A percentile compares a stretch with the other conserved stretches of the same genome.
These are phyloP conservation scores for Tillandsia fasciculata DNA, from an alignment of 176 grass and related monocot species.

Conservation along the genomic window DNA sequence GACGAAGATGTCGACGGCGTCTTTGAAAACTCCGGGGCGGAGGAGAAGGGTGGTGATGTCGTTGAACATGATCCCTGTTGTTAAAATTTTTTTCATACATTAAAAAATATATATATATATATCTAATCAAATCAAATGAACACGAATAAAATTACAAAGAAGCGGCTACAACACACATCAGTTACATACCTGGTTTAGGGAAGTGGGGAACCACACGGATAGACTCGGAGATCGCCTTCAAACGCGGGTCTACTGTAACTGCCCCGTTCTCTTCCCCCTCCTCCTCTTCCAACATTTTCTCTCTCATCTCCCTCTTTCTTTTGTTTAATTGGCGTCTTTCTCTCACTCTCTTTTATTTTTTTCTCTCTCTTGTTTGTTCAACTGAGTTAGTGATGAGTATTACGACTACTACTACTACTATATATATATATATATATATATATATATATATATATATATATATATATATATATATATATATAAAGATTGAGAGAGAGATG, in stretches of 20 bases:
- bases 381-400: too few relatives aligned
- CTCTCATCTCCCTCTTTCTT: not conserved
- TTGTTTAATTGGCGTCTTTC: not conserved
- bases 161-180: not conserved
- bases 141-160: not conserved
- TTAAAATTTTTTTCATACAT: too few relatives aligned
- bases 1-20: constrained; percentile 81
- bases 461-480: too few relatives aligned
- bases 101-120: too few relatives aligned
- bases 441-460: too few relatives aligned
- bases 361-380: not conserved
- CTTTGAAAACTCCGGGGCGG: constrained; percentile 65
- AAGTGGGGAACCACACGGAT: constrained; percentile 16
- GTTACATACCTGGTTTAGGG: not conserved
- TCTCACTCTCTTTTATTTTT: not conserved
- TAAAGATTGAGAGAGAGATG: too few relatives aligned
- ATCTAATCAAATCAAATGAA: too few relatives aligned
- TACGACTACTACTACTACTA: too few relatives aligned
- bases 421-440: too few relatives aligned
- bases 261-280: not conserved
- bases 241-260: not conserved
- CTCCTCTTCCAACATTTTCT: not conserved
- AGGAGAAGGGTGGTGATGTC: constrained; percentile 86
- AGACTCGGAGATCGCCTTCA: constrained; percentile 16
- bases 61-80: constrained; percentile 96